A percentile compares a stretch with the other conserved stretches of the same genome.
These are phyloP conservation scores for Arthrinium phaeospermum DNA, from an alignment of 2,329 filamentous ascomycete genomes.

Conservation along the genomic window DNA sequence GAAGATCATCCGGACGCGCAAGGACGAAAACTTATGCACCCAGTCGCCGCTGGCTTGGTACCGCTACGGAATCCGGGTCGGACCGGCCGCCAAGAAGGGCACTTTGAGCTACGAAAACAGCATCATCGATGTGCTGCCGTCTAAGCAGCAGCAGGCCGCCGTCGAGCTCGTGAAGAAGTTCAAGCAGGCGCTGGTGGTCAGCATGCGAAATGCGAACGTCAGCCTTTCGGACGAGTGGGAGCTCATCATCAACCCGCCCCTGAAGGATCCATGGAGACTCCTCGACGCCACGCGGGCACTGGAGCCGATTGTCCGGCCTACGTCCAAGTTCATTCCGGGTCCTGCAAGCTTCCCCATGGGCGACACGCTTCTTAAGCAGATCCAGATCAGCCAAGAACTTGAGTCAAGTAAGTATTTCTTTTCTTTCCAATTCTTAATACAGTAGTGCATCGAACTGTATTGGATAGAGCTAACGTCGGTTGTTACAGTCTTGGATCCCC, in stretches of 20 bases:
- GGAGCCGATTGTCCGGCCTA: constrained; percentile 28
- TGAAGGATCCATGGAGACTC: neutral
- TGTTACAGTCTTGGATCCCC: constrained; percentile 20
- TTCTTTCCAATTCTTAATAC: neutral
- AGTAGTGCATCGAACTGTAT: neutral
- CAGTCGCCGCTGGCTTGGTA: constrained; percentile 19
- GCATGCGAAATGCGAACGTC: neutral
- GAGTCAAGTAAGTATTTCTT: constrained; percentile 32
- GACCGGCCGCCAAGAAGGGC: neutral
- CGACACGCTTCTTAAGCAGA: constrained; percentile 44
- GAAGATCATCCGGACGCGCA: constrained; percentile 36
- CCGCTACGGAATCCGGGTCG: constrained; percentile 17
- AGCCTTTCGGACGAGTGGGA: neutral
- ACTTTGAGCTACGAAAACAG: neutral
- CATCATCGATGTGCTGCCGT: constrained; percentile 1
- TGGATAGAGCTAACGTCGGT: neutral
- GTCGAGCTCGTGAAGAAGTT: neutral
- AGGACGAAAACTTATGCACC: constrained; percentile 34
- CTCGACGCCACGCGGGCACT: constrained; percentile 17
- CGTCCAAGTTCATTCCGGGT: constrained; percentile 35
- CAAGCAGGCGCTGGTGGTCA: constrained; percentile 11
- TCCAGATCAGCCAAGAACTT: constrained; percentile 33
- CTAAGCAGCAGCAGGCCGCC: constrained; percentile 11
- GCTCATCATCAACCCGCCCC: neutral
- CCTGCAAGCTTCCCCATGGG: constrained; percentile 43